These are phyloP conservation scores for Candida pseudoviswanathii DNA, from an alignment of 1,139 yeast species.

Conservation along the genomic window DNA sequence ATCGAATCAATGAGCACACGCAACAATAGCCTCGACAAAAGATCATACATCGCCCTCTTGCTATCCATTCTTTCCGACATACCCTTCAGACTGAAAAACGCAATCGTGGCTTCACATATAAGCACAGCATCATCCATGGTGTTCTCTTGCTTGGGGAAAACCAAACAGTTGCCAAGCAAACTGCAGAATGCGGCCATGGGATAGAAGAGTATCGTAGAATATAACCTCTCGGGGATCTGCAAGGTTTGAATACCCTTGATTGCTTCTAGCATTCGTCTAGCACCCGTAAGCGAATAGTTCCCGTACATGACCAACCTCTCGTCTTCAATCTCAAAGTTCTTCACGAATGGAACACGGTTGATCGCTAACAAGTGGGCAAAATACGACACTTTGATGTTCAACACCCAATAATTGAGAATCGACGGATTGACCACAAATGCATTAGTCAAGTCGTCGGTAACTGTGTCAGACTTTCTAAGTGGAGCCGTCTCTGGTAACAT, in stretches of 20 bases:
- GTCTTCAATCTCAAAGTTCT: slow-evolving; percentile 20
- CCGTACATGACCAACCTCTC: slow-evolving; percentile 22
- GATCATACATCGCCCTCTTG: slow-evolving; percentile 20
- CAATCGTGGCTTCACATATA: slow-evolving; percentile 17
- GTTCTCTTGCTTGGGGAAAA: slow-evolving; percentile 11
- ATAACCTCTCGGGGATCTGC: slow-evolving; percentile 10
- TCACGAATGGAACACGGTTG: slow-evolving; percentile 35
- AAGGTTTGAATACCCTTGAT: slow-evolving; percentile 17
- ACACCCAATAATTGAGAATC: slow-evolving; percentile 9
- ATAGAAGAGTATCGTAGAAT: slow-evolving; percentile 33
- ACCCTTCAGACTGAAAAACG: slow-evolving; percentile 14
- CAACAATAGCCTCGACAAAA: slow-evolving; percentile 22
- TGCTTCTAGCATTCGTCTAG: slow-evolving; percentile 34
- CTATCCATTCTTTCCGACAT: slow-evolving; percentile 16
- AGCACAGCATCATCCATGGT: slow-evolving; percentile 17
- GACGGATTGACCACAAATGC: slow-evolving; percentile 4
- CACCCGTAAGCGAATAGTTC: slow-evolving; percentile 29
- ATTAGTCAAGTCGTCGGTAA: background rate
- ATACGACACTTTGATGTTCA: slow-evolving; percentile 29
- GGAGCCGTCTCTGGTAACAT: slow-evolving; percentile 21
- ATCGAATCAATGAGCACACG: slow-evolving; percentile 21
- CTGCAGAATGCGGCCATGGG: slow-evolving; percentile 38
- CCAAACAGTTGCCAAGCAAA: slow-evolving; percentile 31
- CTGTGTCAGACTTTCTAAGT: background rate
- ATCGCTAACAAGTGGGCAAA: slow-evolving; percentile 37